phyloP scores from a whole-genome alignment of 78 protist species.

The Mastigamoeba balamuthi region DNA sequence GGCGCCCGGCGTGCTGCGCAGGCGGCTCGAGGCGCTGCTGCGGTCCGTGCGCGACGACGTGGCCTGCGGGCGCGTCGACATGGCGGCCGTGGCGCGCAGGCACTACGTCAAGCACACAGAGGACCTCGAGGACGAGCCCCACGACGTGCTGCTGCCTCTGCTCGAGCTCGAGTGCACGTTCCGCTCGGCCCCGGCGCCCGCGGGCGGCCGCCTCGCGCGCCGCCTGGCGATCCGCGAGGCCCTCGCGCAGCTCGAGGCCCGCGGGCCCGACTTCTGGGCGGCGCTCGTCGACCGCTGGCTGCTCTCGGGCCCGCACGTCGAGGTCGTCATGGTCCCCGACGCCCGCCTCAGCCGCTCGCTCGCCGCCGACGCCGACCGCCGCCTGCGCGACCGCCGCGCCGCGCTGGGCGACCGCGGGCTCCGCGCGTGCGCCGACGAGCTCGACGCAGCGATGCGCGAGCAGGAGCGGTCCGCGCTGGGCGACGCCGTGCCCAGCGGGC shows the following conservation, averaged over 20 bases:
- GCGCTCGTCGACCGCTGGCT: slow-evolving; percentile 12
- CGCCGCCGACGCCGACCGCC: not conserved
- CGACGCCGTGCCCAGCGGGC: too few species aligned
- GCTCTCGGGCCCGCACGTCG: slow-evolving; percentile 11
- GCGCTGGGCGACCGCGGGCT: slow-evolving; percentile 6
- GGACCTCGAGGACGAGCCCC: not conserved
- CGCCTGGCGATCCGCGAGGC: not conserved
- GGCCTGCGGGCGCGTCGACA: not conserved
- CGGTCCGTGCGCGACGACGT: not conserved
- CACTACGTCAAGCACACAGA: not conserved
- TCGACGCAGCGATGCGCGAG: too few species aligned
- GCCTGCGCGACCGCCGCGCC: not conserved
- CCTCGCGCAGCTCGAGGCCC: not conserved
- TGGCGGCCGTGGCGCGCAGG: not conserved
- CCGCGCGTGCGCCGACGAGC: too few species aligned
- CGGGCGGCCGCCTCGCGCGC: not conserved
- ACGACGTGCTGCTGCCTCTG: not conserved
- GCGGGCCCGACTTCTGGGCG: slow-evolving; percentile 9
- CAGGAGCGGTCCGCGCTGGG: too few species aligned
- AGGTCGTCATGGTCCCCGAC: slow-evolving; percentile 6
- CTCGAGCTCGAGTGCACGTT: not conserved
- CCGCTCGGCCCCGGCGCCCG: too few species aligned
- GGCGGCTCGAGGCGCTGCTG: not conserved
- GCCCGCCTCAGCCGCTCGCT: not conserved
- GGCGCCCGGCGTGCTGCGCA: not conserved